phyloP scores from a whole-genome alignment of 139 green algal species.

The Chlamydomonas schloesseri region DNA sequence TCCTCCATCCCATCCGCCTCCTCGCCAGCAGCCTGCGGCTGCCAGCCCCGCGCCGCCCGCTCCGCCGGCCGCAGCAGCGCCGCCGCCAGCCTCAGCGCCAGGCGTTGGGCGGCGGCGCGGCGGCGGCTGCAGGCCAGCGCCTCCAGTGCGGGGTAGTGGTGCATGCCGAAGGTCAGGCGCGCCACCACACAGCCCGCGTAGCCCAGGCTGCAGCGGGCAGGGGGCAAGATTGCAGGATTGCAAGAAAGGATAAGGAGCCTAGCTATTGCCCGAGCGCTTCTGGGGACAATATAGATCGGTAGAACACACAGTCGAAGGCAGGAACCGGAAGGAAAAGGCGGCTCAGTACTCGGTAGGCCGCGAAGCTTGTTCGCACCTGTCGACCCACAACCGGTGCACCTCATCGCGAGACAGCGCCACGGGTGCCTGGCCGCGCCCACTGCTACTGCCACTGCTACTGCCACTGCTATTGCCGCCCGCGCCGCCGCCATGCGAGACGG shows the following conservation, averaged over 20 bases:
- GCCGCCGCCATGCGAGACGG: neutral
- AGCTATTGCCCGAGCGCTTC: neutral
- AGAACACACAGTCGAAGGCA: no score
- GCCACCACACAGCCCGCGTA: slow-evolving; percentile 59
- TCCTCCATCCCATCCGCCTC: neutral
- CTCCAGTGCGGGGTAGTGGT: slow-evolving; percentile 56
- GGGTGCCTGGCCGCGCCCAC: neutral
- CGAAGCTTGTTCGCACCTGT: slow-evolving; percentile 27
- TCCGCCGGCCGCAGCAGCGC: neutral
- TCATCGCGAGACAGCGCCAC: neutral
- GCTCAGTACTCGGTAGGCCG: no score
- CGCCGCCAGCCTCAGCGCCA: slow-evolving; percentile 1
- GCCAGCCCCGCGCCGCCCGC: neutral
- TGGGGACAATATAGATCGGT: neutral
- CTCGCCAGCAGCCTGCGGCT: neutral
- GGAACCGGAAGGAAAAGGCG: no score
- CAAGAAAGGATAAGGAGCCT: neutral
- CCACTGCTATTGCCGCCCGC: neutral
- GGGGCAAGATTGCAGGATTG: no score
- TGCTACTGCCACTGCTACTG: neutral
- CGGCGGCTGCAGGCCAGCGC: neutral
- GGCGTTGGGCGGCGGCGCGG: neutral
- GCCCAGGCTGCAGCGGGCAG: slow-evolving; percentile 35
- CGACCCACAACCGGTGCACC: neutral
- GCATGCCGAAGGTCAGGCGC: slow-evolving; percentile 52